Evolutionary conservation across 805 yeast species (phyloP), one percentile per base, ranked within the genome.

Genomic region (Grigorovia transvaalensis): DNA sequence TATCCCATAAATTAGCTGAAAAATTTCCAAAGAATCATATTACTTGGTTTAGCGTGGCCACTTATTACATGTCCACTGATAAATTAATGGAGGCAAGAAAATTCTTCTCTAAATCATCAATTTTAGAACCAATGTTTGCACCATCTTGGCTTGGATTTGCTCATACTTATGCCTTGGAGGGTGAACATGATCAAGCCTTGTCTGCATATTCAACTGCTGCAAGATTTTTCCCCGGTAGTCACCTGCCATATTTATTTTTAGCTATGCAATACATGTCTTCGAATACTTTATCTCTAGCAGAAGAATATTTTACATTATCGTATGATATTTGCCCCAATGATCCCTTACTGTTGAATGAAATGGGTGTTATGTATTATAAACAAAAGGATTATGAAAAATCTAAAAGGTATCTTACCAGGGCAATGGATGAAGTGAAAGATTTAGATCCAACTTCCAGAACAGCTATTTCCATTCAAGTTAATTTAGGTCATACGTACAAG

Each of bases 91-190:
- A 90, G 57, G 96, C 98, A 0, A 74, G 99, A 53, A 78, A 85
- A 56, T 88, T 79, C 63, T 93, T 89, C 68, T 84, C 93, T 44
- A 89, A 88, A 64, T 90, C 97, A 0, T 88, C 97, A 1, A 74
- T 89, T 57, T 68, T 90, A 54, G 85, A 88, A 60, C 95, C 99
- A 2, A 86, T 83, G 57, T 89, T 87, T 70, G 95, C 93, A 0
- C 91, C 87, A 50, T 96, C 98, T 1, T 93, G 99, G 99, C 82
- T 93, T 38, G 99, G 97, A 2, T 93, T 93, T 71, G 98, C 98
- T 1, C 98, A 91, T 62, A 90, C 98, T 0, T 93, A 90, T 77
- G 96, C 96, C 0, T 84, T 87, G 2, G 99, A 93, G 66, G 95
- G 96, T n/a, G 99, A 93, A 68, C 97, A 93, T 66, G 99, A 93